Conservation (phyloP, 1,284 basidiomycete species). For the Sanghuangporus baumii region DNA sequence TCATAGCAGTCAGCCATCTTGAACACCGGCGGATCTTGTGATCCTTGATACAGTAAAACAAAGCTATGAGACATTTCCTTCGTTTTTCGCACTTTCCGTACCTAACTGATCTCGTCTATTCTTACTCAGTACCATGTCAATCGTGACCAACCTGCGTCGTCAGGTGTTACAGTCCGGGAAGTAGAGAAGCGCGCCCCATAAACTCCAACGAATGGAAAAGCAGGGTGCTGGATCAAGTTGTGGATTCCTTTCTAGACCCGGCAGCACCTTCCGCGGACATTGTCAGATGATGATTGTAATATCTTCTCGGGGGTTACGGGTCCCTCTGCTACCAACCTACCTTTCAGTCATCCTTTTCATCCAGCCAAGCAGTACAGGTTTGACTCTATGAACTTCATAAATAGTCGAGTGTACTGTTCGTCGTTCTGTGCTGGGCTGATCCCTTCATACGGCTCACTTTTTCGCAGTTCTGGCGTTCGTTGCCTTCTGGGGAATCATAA, state of each 20-base stretch:
- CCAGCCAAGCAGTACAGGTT: background rate
- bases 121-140: too few relatives aligned
- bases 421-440: background rate
- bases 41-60: too few relatives aligned
- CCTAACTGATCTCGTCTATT: too few relatives aligned
- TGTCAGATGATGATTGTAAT: background rate
- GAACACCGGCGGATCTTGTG: too few relatives aligned
- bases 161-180: too few relatives aligned
- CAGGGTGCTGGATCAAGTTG: too few relatives aligned
- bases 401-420: slow-evolving; percentile 57
- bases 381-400: slow-evolving; percentile 33
- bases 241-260: background rate
- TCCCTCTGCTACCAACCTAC: background rate
- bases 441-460: background rate
- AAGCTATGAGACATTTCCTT: too few relatives aligned
- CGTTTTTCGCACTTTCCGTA: too few relatives aligned
- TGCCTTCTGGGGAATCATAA: slow-evolving; percentile 72
- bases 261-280: background rate
- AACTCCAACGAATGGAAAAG: too few relatives aligned
- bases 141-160: too few relatives aligned
- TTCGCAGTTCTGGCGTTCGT: slow-evolving; percentile 60
- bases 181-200: too few relatives aligned
- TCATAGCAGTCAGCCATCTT: too few relatives aligned
- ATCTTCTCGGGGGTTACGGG: background rate
- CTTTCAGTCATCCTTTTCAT: background rate